phyloP scores from a whole-genome alignment of 345 rosid species.

The Moricandia moricandioides region DNA sequence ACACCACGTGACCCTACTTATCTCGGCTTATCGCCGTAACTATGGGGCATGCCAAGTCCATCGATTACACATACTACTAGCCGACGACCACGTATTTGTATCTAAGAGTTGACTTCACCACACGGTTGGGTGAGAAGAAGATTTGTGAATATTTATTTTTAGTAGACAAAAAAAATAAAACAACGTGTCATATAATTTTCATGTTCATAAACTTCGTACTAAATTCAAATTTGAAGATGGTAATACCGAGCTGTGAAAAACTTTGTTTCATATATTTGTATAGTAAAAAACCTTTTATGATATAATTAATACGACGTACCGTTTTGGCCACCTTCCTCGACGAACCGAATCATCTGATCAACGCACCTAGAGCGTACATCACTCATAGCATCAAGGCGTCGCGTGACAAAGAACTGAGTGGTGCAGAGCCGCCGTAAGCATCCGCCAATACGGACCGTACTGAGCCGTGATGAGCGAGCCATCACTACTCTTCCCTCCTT shows the following conservation, averaged over 20 bases:
- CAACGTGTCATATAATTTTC: no score
- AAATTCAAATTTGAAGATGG: no score
- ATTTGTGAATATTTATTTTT: no score
- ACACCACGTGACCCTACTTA: neutral
- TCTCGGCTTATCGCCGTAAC: neutral
- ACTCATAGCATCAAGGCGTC: conserved; percentile 58
- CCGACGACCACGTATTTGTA: neutral
- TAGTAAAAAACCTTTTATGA: no score
- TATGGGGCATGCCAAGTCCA: neutral
- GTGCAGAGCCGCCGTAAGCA: conserved; percentile 65
- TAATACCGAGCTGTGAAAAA: neutral
- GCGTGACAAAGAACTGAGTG: conserved; percentile 59
- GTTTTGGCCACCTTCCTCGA: conserved; percentile 43
- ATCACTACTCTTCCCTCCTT: conserved; percentile 48
- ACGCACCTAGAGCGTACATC: conserved; percentile 51
- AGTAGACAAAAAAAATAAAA: no score
- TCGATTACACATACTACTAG: neutral
- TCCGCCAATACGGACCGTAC: conserved; percentile 76
- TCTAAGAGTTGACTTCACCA: no score
- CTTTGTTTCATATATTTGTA: no score
- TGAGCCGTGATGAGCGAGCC: conserved; percentile 73
- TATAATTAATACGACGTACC: conserved; percentile 24
- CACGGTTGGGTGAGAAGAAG: no score
- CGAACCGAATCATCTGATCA: conserved; percentile 48
- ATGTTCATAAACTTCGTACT: no score